Base-by-base conservation (phyloP, 2,329 filamentous ascomycete genomes). In the Trichoderma sp. region DNA sequence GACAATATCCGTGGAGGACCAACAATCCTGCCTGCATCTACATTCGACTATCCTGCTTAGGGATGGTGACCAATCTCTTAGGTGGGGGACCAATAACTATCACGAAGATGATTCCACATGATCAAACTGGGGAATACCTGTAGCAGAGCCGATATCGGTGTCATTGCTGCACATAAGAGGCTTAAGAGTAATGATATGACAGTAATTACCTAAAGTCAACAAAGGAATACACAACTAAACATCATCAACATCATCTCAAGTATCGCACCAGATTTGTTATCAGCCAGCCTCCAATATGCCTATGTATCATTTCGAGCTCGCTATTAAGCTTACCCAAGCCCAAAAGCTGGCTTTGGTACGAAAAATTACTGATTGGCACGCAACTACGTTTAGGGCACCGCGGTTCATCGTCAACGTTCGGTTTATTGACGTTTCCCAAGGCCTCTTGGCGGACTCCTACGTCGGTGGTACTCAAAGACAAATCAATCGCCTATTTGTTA, bases 331-430 rank as follows among this genome's bases (percentile, higher is more conserved):
- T 4, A 57, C 52, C 13, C 67, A 68, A 42, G 15, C 53, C 22
- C 67, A 68, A n/a, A 68, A 68, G 34, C 15, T 68, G 61, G 53
- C 60, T 48, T 57, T 69, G 34, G 64, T 54, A 9, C 65, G 58
- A 7, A 42, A 32, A 13, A 69, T 69, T 17, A 69, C 68, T 2
- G 68, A 69, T 29, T 69, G 68, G 68, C 68, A 69, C 19, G 64
- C 68, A 39, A 67, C 57, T n/a, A 69, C 68, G 2, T 69, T 69
- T 19, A 67, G 56, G 7, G 39, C 68, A 19, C 68, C 68, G 15
- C 52, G 57, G 5, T 69, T 69, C 32, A 69, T 69, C 22, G 68
- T 69, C 57, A 69, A 69, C 13, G 64, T 67, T 17, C 68, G 68
- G n/a, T 69, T 69, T 29, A 25, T 69, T 5, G 68, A 69, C 39